Evolutionary conservation across 495 filamentous ascomycete species (phyloP).

Genomic region (Staphylotrichum longicolle): DNA sequence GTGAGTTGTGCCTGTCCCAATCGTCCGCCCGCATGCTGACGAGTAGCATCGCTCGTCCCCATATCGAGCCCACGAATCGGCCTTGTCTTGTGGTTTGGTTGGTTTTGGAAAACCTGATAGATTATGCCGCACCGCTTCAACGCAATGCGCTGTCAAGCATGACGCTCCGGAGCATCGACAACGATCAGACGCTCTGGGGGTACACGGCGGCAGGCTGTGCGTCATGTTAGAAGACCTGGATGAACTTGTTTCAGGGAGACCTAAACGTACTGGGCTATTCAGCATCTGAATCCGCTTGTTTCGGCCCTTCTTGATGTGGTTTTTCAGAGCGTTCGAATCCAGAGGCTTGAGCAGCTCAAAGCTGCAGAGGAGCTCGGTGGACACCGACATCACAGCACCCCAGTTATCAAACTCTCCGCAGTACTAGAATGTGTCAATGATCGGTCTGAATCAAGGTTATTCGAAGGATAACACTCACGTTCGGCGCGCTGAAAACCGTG

Average conservation of each 20-base stretch:
- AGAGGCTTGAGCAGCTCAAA: slow-evolving; percentile 96
- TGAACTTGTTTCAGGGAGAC: not conserved
- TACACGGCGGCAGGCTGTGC: slow-evolving; percentile 45
- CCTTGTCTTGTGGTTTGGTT: not conserved
- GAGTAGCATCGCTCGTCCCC: slow-evolving; percentile 3
- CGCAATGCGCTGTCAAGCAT: not conserved
- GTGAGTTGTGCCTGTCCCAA: not conserved
- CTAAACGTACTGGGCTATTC: slow-evolving; percentile 78
- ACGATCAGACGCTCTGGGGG: slow-evolving; percentile 52
- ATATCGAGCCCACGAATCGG: slow-evolving; percentile 17
- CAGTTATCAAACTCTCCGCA: slow-evolving; percentile 99
- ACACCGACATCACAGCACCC: slow-evolving; percentile 98
- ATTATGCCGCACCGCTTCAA: not conserved
- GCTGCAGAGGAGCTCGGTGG: slow-evolving; percentile 86
- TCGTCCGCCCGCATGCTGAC: slow-evolving; percentile 1
- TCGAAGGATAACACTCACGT: slow-evolving; percentile 58
- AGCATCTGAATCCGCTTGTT: slow-evolving; percentile 87
- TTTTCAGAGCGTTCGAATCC: slow-evolving; percentile 96
- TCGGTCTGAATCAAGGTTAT: no score
- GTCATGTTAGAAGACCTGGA: slow-evolving; percentile 18
- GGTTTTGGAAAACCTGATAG: not conserved
- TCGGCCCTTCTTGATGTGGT: slow-evolving; percentile 96
- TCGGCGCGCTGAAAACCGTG: slow-evolving; percentile 96
- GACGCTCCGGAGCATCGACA: not conserved
- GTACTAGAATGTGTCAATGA: slow-evolving; percentile 56